These are phyloP conservation scores for Tuber magnatum DNA, from an alignment of 495 filamentous ascomycete species.

Conservation along the genomic window DNA sequence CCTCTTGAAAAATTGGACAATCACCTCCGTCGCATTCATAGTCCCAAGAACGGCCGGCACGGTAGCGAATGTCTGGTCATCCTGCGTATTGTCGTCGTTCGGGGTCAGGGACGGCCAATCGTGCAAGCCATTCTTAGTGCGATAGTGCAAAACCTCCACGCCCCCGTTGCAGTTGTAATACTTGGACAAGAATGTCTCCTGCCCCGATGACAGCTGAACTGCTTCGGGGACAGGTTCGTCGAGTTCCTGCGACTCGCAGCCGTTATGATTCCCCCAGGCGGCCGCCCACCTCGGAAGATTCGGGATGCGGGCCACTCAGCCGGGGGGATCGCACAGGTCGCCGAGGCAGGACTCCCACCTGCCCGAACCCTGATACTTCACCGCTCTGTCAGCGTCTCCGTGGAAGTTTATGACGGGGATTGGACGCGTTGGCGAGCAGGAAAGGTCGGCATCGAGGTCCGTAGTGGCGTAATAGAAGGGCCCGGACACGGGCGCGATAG, in stretches of 20 bases:
- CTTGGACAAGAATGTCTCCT: neutral
- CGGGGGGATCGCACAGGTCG: neutral
- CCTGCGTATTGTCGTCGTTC: neutral
- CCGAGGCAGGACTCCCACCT: neutral
- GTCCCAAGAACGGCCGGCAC: neutral
- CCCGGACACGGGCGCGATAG: neutral
- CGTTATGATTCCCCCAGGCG: neutral
- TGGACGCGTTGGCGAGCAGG: neutral
- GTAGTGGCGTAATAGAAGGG: neutral
- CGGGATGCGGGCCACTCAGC: neutral
- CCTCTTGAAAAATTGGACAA: neutral
- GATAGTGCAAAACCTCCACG: slow-evolving; percentile 5
- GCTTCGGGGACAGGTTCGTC: neutral
- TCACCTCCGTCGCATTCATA: slow-evolving; percentile 5
- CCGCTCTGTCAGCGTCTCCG: neutral
- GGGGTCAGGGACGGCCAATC: neutral
- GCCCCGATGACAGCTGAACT: neutral
- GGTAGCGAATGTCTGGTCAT: neutral
- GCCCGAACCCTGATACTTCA: neutral
- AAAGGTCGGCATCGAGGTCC: neutral
- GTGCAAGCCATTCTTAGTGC: neutral
- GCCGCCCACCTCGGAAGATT: neutral
- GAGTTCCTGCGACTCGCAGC: neutral
- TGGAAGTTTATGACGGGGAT: slow-evolving; percentile 5
- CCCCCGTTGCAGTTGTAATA: neutral